Evolutionary conservation across 352 stramenopile genomes (phyloP).

Genomic region (Thraustochytrium sp.): DNA sequence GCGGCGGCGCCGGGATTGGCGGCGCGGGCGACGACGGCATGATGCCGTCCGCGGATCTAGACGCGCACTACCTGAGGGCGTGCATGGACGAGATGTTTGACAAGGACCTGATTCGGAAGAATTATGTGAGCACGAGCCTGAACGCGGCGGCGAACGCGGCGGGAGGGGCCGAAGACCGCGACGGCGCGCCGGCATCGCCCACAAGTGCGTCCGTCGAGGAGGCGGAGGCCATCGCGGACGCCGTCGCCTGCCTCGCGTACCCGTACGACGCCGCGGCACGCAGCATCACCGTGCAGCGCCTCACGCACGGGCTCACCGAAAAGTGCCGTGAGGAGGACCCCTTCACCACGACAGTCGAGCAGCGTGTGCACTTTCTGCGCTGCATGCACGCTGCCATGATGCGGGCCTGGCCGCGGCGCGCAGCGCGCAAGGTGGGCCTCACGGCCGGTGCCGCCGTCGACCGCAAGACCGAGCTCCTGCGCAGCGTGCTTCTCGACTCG

Average conservation of each 20-base stretch:
- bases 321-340: conserved; percentile 58
- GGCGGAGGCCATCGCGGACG: conserved; percentile 19
- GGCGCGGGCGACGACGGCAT: not conserved
- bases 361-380: conserved; percentile 59
- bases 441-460: conserved; percentile 54
- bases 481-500: conserved; percentile 49
- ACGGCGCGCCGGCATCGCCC: not conserved
- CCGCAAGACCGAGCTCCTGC: conserved; percentile 51
- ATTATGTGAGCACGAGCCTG: not conserved
- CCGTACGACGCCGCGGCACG: conserved; percentile 11
- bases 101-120: conserved; percentile 22
- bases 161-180: not conserved
- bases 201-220: not conserved
- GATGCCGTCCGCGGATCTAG: not conserved
- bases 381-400: conserved; percentile 59
- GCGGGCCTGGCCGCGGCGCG: not conserved
- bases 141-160: not conserved
- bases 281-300: conserved; percentile 55
- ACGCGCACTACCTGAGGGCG: not conserved
- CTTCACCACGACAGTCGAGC: conserved; percentile 58
- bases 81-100: conserved; percentile 42
- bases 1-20: no score
- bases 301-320: conserved; percentile 55
- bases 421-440: conserved; percentile 50
- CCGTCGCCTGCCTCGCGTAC: conserved; percentile 22